phyloP scores from a whole-genome alignment of 1,139 yeast genomes.

The Suhomyces coccinellae region DNA sequence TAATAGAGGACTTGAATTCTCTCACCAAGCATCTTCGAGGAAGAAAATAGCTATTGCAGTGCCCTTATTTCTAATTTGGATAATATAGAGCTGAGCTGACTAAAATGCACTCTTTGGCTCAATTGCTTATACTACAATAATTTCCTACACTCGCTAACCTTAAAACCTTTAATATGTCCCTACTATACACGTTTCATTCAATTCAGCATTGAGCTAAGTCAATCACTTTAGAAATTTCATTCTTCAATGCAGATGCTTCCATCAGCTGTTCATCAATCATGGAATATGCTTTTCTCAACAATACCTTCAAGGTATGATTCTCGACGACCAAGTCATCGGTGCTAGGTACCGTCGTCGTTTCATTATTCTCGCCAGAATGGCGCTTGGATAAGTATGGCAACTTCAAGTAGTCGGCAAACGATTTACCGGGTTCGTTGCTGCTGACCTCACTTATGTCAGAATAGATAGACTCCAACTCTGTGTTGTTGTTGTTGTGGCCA shows the following conservation, averaged over 20 bases:
- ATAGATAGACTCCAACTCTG: constrained; percentile 34
- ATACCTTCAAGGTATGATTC: constrained; percentile 26
- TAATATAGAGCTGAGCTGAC: too few relatives aligned
- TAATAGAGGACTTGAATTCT: too few relatives aligned
- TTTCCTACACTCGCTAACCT: neutral
- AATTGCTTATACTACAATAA: too few relatives aligned
- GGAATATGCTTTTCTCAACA: constrained; percentile 28
- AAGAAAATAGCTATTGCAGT: too few relatives aligned
- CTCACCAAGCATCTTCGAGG: too few relatives aligned
- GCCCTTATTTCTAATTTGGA: too few relatives aligned
- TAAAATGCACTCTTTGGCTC: too few relatives aligned
- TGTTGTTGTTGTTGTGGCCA: constrained; percentile 12
- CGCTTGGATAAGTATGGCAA: constrained; percentile 21
- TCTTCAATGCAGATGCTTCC: constrained; percentile 16
- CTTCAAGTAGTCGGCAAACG: constrained; percentile 29
- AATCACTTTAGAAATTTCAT: constrained; percentile 15
- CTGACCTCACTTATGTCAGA: constrained; percentile 28
- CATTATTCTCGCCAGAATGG: constrained; percentile 16
- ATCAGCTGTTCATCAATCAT: constrained; percentile 22
- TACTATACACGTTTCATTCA: constrained; percentile 2
- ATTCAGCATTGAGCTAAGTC: constrained; percentile 12
- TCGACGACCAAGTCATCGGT: constrained; percentile 21
- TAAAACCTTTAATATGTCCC: neutral
- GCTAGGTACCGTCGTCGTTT: constrained; percentile 8
- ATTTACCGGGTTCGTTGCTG: constrained; percentile 17